Conservation (phyloP, 441 rosid species). For the Erysimum pusillum region DNA sequence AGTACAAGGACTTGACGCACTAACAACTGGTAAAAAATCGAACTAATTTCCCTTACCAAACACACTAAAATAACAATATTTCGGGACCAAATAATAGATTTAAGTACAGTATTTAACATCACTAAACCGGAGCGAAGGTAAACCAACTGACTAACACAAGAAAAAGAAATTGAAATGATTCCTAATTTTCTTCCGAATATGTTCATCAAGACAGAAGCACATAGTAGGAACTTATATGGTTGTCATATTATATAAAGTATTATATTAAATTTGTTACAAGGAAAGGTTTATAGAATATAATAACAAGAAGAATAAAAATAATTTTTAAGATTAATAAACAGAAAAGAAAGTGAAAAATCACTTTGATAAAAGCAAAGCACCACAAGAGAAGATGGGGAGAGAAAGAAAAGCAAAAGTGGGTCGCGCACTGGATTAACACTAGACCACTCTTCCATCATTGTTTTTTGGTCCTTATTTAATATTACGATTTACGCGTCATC, state of each 20-base stretch:
- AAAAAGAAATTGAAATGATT: neutral
- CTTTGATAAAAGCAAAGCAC: constrained; percentile 40
- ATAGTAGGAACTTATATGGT: neutral
- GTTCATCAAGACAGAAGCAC: neutral
- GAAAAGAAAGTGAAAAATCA: constrained; percentile 24
- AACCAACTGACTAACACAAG: neutral
- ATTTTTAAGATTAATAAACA: constrained; percentile 2
- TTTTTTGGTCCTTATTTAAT: constrained; percentile 29
- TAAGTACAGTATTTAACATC: neutral
- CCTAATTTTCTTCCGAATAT: neutral
- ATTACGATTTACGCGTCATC: constrained; percentile 15
- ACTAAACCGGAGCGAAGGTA: neutral
- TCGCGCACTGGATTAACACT: constrained; percentile 43
- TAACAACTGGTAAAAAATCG: constrained; percentile 20
- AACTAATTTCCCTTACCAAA: neutral
- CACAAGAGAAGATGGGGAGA: constrained; percentile 39
- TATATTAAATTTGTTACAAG: neutral
- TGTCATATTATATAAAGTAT: too few relatives aligned
- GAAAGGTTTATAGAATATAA: neutral
- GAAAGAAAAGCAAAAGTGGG: constrained; percentile 24
- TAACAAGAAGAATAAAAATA: neutral
- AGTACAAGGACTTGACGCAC: constrained; percentile 14
- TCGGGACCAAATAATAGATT: neutral
- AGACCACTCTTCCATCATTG: constrained; percentile 45
- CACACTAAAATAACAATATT: too few relatives aligned